Base-by-base conservation (phyloP, 768 basidiomycete genomes). In the Tulasnella sp. region DNA sequence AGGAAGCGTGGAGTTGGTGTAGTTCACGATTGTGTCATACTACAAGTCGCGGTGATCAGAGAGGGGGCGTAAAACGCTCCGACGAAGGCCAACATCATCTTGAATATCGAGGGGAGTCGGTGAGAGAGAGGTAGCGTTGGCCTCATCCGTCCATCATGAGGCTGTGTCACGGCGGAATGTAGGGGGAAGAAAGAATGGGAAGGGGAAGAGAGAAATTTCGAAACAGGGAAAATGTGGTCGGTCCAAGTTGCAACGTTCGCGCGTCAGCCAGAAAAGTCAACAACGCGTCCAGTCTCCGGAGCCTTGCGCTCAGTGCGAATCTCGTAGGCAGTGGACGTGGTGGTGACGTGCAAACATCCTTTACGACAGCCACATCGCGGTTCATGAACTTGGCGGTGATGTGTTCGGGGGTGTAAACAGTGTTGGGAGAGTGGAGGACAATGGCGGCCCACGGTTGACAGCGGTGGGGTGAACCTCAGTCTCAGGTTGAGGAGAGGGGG, bases 81-180 rank as follows among this genome's bases (percentile, higher is more conserved):
- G n/a, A n/a, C n/a, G n/a, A n/a, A n/a, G n/a, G n/a, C n/a, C n/a
- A n/a, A n/a, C n/a, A n/a, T n/a, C n/a, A n/a, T n/a, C n/a, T n/a
- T n/a, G n/a, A n/a, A n/a, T n/a, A n/a, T n/a, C n/a, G n/a, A n/a
- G n/a, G n/a, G n/a, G n/a, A n/a, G n/a, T n/a, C n/a, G n/a, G n/a
- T n/a, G n/a, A n/a, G 69, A 99, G 88, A 36, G 97, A 98, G 69
- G 92, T 88, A 72, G 97, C 97, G 82, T 99, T 99, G 88, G 76
- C 97, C 97, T 76, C 96, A 85, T 77, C 97, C 97, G 80, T 99
- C 91, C 89, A 99, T 92, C 93, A 99, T 92, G 79, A 99, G 87
- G 74, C 97, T 98, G 78, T 22, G 45, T 8, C 17, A 9, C 77
- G 72, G 34, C 40, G 74, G 37, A 25, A 1, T 17, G 36, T 5